Evolutionary conservation across 768 basidiomycete species (phyloP).

Genomic region (Boletus pseudopeckii): DNA sequence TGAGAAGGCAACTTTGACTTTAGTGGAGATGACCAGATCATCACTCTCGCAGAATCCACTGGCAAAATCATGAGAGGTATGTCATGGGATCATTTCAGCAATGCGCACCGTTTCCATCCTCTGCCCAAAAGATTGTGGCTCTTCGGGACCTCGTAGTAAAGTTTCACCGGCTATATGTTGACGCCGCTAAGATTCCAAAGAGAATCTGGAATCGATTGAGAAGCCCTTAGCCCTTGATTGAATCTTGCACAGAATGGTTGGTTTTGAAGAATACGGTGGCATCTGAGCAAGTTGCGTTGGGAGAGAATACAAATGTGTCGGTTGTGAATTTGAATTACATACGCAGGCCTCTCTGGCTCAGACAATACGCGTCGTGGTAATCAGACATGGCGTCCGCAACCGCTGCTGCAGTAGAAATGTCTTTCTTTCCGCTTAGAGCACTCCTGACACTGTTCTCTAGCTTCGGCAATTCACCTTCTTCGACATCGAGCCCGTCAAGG

Average conservation of each 20-base stretch:
- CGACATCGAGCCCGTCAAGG: slow-evolving; percentile 71
- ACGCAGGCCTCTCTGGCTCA: not conserved
- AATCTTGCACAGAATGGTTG: not conserved
- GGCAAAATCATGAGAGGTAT: no score
- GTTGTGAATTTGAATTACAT: no score
- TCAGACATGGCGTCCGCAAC: slow-evolving; percentile 16
- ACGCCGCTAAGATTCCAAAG: not conserved
- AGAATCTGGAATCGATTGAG: not conserved
- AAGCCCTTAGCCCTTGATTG: not conserved
- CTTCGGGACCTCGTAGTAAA: no score
- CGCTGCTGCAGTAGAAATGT: slow-evolving; percentile 16
- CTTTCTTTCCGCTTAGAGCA: not conserved
- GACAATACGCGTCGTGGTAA: not conserved
- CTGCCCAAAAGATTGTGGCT: no score
- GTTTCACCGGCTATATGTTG: not conserved
- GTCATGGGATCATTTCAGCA: no score
- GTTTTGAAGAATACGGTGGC: no score
- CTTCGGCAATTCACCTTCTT: slow-evolving; percentile 94
- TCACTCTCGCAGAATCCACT: no score
- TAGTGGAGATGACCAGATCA: no score
- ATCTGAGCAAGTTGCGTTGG: not conserved
- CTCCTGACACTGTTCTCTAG: slow-evolving; percentile 37
- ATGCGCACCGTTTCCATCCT: no score
- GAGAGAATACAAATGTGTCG: not conserved
- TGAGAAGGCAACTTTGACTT: no score